Evolutionary conservation across 495 filamentous ascomycete species (phyloP).

Genomic region (Annulohypoxylon nitens): DNA sequence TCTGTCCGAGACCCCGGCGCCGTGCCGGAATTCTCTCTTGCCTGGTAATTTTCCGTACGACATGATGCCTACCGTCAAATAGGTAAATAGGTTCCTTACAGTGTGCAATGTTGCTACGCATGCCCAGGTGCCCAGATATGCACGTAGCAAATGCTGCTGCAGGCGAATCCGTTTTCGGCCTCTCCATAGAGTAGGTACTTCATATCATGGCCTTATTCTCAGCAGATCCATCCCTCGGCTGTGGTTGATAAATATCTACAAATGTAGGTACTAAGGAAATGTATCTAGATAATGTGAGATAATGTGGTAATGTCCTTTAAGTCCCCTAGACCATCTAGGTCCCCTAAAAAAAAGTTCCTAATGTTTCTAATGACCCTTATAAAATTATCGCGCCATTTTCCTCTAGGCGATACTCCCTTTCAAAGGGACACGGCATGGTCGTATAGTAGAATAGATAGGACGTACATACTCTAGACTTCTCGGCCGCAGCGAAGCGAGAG

Average conservation of each 20-base stretch:
- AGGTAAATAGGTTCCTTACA: conserved; percentile 29
- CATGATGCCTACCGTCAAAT: conserved; percentile 21
- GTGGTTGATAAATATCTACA: conserved; percentile 30
- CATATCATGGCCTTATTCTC: conserved; percentile 36
- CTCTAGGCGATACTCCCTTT: conserved; percentile 32
- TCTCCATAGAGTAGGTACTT: conserved; percentile 27
- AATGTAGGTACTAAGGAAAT: too few species aligned
- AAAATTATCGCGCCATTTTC: conserved; percentile 35
- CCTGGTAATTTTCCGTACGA: conserved; percentile 25
- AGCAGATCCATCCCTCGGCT: conserved; percentile 24
- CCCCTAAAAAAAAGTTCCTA: background rate
- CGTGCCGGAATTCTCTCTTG: conserved; percentile 26
- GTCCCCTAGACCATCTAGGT: background rate
- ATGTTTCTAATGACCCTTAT: conserved; percentile 30
- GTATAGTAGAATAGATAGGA: conserved; percentile 26
- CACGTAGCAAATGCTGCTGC: conserved; percentile 17
- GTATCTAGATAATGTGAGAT: background rate
- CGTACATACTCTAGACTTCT: conserved; percentile 22
- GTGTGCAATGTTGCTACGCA: conserved; percentile 30
- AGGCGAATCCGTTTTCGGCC: conserved; percentile 40
- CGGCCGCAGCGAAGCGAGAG: conserved; percentile 25
- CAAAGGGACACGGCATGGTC: conserved; percentile 20
- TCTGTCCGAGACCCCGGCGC: conserved; percentile 33
- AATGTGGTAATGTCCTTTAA: background rate
- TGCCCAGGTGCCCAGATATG: conserved; percentile 19